phyloP scores from a whole-genome alignment of 495 filamentous ascomycete genomes.

The Pyrenula massariospora region DNA sequence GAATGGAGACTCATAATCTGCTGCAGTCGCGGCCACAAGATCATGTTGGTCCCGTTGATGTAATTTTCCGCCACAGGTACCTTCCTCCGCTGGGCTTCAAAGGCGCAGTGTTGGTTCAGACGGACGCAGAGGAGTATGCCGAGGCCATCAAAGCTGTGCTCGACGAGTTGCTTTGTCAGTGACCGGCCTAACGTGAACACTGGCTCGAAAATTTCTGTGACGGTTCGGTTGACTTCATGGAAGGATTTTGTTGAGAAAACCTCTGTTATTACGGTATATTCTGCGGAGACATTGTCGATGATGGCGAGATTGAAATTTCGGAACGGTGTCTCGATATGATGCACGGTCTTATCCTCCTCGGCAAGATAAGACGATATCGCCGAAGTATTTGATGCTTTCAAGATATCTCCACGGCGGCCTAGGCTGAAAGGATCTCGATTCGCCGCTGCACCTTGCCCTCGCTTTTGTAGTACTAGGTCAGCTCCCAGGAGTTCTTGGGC shows the following conservation, averaged over 20 bases:
- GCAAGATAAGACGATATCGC: slow-evolving; percentile 74
- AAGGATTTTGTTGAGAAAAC: slow-evolving; percentile 66
- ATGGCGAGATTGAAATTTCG: slow-evolving; percentile 89
- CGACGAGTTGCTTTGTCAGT: slow-evolving; percentile 65
- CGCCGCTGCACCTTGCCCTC: slow-evolving; percentile 24
- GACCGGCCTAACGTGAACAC: slow-evolving; percentile 69
- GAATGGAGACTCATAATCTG: slow-evolving; percentile 85
- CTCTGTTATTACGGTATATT: slow-evolving; percentile 84
- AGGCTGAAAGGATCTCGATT: slow-evolving; percentile 77
- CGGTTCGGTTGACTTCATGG: slow-evolving; percentile 48
- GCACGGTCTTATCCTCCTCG: slow-evolving; percentile 73
- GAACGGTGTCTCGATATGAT: slow-evolving; percentile 84
- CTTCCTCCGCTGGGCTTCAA: slow-evolving; percentile 83
- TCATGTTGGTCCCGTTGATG: slow-evolving; percentile 90
- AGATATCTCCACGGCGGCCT: slow-evolving; percentile 69
- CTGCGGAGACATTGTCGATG: slow-evolving; percentile 85
- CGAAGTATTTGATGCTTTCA: slow-evolving; percentile 55
- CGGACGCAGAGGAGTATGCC: slow-evolving; percentile 85
- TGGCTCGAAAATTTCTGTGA: slow-evolving; percentile 71
- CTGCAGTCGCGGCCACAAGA: slow-evolving; percentile 92
- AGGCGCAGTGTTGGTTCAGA: slow-evolving; percentile 83
- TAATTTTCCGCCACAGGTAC: slow-evolving; percentile 82
- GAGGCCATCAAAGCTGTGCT: slow-evolving; percentile 67
- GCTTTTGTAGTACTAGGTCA: slow-evolving; percentile 54
- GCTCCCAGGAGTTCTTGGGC: slow-evolving; percentile 75